Percentiles rank a stretch among this genome's conserved stretches.
Evolutionary conservation across 2,329 filamentous ascomycete genomes (phyloP).

Genomic region (Trichophyton benhamiae): DNA sequence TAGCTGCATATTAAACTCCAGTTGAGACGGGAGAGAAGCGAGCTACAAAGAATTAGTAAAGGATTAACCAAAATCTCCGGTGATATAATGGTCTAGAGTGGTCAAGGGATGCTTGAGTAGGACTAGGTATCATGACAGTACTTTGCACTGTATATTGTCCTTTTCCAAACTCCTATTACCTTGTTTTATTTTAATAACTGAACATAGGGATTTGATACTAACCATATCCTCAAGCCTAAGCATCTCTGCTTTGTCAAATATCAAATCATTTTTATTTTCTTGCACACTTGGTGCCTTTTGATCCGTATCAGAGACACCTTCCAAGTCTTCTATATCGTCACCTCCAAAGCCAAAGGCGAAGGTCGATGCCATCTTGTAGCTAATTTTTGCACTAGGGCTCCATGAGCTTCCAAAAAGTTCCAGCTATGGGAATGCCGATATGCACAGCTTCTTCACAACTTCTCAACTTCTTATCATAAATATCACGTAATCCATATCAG

Average conservation of each 20-base stretch:
- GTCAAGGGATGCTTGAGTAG: no score
- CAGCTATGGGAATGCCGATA: no score
- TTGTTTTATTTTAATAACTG: no score
- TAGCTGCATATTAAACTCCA: slow-evolving; percentile 44
- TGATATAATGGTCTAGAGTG: no score
- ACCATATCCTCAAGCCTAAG: slow-evolving; percentile 40
- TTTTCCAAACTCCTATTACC: background rate
- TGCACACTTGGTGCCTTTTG: background rate
- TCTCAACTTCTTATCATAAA: no score
- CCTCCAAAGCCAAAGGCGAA: slow-evolving; percentile 11
- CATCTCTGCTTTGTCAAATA: slow-evolving; percentile 19
- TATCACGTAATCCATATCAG: no score
- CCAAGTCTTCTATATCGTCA: slow-evolving; percentile 9
- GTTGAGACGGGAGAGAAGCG: slow-evolving; percentile 43
- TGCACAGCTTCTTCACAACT: no score
- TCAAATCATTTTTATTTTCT: background rate
- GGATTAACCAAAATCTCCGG: background rate
- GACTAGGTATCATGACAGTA: no score
- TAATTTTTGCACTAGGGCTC: background rate
- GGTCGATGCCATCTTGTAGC: slow-evolving; percentile 5
- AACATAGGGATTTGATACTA: slow-evolving; percentile 17
- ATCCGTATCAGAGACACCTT: slow-evolving; percentile 1
- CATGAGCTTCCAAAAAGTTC: no score
- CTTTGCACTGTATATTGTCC: background rate
- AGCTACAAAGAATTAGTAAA: slow-evolving; percentile 30